Conservation (phyloP, 2,329 filamentous ascomycete genomes). For the Fusarium pseudocircinatum region DNA sequence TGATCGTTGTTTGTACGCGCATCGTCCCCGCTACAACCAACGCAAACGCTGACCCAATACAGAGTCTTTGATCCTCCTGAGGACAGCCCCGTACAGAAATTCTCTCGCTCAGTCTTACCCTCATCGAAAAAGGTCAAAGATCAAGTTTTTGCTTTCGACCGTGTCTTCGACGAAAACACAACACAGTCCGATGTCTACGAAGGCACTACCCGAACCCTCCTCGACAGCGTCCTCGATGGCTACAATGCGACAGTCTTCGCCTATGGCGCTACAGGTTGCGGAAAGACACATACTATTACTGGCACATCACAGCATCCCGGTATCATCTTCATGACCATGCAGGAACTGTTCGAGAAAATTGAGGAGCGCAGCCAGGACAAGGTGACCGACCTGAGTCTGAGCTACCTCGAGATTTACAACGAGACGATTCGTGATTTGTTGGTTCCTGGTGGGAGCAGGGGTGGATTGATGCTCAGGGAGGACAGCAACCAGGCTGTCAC, state of each 20-base stretch:
- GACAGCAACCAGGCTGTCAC: constrained; percentile 94
- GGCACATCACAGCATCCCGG: constrained; percentile 92
- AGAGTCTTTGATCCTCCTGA: constrained; percentile 98
- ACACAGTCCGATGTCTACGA: constrained; percentile 95
- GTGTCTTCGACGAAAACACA: constrained; percentile 95
- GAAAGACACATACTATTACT: constrained; percentile 97
- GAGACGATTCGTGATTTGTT: constrained; percentile 97
- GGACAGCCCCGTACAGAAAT: constrained; percentile 89
- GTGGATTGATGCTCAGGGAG: constrained; percentile 89
- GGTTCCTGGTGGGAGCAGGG: constrained; percentile 81
- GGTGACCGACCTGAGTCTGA: constrained; percentile 87
- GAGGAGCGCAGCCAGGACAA: constrained; percentile 87
- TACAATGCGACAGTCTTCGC: constrained; percentile 99
- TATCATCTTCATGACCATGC: constrained; percentile 99
- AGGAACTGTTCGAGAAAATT: constrained; percentile 97
- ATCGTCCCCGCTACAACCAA: not conserved
- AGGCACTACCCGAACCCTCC: constrained; percentile 84
- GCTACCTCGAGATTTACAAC: constrained; percentile 98
- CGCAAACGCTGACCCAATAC: constrained; percentile 32
- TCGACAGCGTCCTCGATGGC: constrained; percentile 94
- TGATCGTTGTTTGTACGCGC: constrained; percentile 88
- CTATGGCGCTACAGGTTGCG: constrained; percentile 96
- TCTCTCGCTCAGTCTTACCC: constrained; percentile 82
- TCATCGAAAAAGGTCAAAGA: constrained; percentile 94
- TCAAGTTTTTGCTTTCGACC: constrained; percentile 96